Percentiles rank a stretch among this genome's conserved stretches.
These are phyloP conservation scores for Aurinia saxatilis DNA, from an alignment of 345 rosid genomes.

Conservation along the genomic window DNA sequence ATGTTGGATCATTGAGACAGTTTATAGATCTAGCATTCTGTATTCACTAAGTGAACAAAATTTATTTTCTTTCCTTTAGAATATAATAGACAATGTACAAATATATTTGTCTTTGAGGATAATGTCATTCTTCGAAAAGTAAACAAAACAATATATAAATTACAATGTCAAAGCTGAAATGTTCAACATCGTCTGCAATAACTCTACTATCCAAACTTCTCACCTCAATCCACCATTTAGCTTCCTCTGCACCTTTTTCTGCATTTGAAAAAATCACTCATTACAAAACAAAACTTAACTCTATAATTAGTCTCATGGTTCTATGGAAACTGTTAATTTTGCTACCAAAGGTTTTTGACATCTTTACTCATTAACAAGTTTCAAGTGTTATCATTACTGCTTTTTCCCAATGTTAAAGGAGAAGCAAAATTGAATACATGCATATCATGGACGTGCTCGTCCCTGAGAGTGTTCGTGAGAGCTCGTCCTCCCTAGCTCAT, in stretches of 20 bases:
- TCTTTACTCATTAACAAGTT: not conserved
- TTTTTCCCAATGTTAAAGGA: not conserved
- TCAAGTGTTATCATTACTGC: not conserved
- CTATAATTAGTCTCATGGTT: too few relatives aligned
- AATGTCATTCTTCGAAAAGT: not conserved
- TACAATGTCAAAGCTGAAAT: too few relatives aligned
- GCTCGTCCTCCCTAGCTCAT: conserved; percentile 93
- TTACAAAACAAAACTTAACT: too few relatives aligned
- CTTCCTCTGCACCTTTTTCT: conserved; percentile 71
- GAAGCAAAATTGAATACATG: conserved; percentile 45
- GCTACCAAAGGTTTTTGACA: too few relatives aligned
- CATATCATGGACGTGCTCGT: conserved; percentile 76
- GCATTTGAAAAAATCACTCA: too few relatives aligned
- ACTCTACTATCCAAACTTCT: conserved; percentile 7
- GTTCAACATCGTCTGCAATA: conserved; percentile 3
- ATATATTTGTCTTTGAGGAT: not conserved
- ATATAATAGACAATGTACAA: conserved; percentile 11
- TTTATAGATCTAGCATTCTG: not conserved
- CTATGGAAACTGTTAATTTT: too few relatives aligned
- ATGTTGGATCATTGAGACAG: too few relatives aligned
- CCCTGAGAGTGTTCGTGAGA: conserved; percentile 85
- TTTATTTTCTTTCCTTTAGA: not conserved
- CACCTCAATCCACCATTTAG: conserved; percentile 70
- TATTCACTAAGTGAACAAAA: not conserved
- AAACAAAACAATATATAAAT: not conserved